A percentile compares a stretch with the other conserved stretches of the same genome.
These are phyloP conservation scores for Citropsis articulata DNA, from an alignment of 345 rosid genomes.

Conservation along the genomic window DNA sequence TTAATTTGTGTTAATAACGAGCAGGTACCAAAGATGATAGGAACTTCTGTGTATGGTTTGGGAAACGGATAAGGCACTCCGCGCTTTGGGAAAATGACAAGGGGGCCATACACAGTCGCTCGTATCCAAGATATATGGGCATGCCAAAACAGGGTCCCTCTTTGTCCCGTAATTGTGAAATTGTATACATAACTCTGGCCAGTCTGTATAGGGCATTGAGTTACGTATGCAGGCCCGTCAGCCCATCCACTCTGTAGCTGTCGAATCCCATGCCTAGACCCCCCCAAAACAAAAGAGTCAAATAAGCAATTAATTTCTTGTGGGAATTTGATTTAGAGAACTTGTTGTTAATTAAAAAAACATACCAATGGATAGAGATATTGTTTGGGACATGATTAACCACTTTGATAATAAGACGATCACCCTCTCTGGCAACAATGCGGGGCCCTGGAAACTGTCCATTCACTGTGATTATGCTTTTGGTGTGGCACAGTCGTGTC, in stretches of 20 bases:
- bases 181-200: constrained; percentile 32
- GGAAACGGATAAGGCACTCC: constrained; percentile 28
- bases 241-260: constrained; percentile 46
- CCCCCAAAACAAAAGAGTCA: background rate
- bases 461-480: constrained; percentile 34
- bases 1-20: no score
- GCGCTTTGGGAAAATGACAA: constrained; percentile 26
- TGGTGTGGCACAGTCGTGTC: constrained; percentile 34
- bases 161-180: constrained; percentile 34
- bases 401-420: constrained; percentile 30
- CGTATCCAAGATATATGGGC: constrained; percentile 27
- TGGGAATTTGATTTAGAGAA: background rate
- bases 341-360: background rate
- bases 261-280: constrained; percentile 41
- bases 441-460: constrained; percentile 37
- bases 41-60: constrained; percentile 38
- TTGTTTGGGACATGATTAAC: constrained; percentile 30
- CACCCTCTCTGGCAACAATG: constrained; percentile 36
- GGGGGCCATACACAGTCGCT: constrained; percentile 33
- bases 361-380: constrained; percentile 30
- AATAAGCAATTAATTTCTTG: background rate
- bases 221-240: constrained; percentile 42
- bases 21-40: constrained; percentile 31
- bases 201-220: constrained; percentile 43
- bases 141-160: constrained; percentile 32